These are phyloP conservation scores for Buddleja alternifolia DNA, from an alignment of 257 asterid species.

Conservation along the genomic window DNA sequence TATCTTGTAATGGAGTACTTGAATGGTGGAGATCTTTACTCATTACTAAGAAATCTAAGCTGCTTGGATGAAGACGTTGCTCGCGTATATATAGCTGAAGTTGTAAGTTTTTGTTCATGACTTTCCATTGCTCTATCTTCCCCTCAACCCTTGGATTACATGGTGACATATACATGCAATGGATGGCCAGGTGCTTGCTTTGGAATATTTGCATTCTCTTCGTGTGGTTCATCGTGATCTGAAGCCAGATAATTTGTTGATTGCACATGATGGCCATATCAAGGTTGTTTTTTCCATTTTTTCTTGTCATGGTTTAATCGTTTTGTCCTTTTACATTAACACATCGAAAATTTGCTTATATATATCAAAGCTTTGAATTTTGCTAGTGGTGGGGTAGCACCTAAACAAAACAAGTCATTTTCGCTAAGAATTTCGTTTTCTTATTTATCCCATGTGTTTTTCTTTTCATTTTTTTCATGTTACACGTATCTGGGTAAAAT, in stretches of 20 bases:
- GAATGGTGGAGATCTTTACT: conserved; percentile 99
- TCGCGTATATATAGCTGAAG: conserved; percentile 97
- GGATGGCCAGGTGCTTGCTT: conserved; percentile 87
- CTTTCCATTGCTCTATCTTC: conserved; percentile 23
- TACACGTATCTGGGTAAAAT: background rate
- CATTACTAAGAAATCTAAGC: conserved; percentile 92
- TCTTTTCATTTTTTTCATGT: background rate
- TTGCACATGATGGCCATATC: conserved; percentile 99
- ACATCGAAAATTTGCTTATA: conserved; percentile 6
- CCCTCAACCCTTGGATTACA: conserved; percentile 12
- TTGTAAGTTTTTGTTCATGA: conserved; percentile 61
- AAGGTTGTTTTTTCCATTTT: conserved; percentile 54
- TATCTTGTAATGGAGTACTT: conserved; percentile 99
- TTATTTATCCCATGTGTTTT: background rate
- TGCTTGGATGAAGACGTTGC: conserved; percentile 98
- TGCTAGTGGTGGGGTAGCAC: background rate
- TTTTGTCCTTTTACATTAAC: conserved; percentile 15
- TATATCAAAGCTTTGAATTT: conserved; percentile 12
- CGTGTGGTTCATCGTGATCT: conserved; percentile 98
- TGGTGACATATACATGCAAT: conserved; percentile 28
- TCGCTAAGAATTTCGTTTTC: background rate
- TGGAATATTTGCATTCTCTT: conserved; percentile 93
- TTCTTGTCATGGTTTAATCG: conserved; percentile 13
- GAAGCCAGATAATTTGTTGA: conserved; percentile 97
- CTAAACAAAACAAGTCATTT: background rate